Percentiles rank a stretch among this genome's conserved stretches.
Conservation (phyloP, 2,329 filamentous ascomycete genomes). For the Scedosporium aurantiacum region DNA sequence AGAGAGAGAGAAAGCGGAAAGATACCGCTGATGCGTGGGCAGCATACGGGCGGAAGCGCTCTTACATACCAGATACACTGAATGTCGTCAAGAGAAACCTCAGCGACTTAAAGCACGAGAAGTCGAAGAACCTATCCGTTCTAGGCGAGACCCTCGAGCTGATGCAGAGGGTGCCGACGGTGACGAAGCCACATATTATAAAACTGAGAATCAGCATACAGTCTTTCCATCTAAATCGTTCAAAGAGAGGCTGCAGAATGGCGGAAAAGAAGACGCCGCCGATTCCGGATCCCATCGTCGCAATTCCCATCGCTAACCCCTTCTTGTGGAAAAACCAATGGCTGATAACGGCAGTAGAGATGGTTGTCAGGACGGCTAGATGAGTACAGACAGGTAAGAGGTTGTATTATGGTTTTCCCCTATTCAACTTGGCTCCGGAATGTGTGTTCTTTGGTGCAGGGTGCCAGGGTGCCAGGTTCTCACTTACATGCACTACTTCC, state of each 20-base stretch:
- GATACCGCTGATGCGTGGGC: not conserved
- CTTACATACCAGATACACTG: slow-evolving; percentile 16
- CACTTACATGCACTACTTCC: slow-evolving; percentile 62
- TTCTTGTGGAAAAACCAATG: slow-evolving; percentile 70
- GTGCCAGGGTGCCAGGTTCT: slow-evolving; percentile 63
- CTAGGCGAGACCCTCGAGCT: slow-evolving; percentile 46
- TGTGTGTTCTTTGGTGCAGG: slow-evolving; percentile 51
- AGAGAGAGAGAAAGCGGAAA: not conserved
- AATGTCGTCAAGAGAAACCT: slow-evolving; percentile 17
- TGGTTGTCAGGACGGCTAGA: slow-evolving; percentile 66
- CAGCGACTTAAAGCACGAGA: slow-evolving; percentile 10
- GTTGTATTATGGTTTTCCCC: no score
- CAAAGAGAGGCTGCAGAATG: slow-evolving; percentile 31
- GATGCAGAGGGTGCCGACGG: slow-evolving; percentile 55
- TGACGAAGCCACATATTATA: slow-evolving; percentile 35
- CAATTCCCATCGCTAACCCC: slow-evolving; percentile 70
- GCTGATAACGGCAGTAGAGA: slow-evolving; percentile 61
- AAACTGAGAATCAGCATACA: slow-evolving; percentile 37
- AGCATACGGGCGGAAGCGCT: not conserved
- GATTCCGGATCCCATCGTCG: slow-evolving; percentile 54
- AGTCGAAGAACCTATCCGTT: slow-evolving; percentile 8
- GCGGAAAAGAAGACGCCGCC: slow-evolving; percentile 56
- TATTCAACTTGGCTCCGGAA: slow-evolving; percentile 25
- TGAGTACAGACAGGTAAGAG: slow-evolving; percentile 30
- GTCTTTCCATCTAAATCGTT: slow-evolving; percentile 36